Conservation (phyloP, 352 stramenopile genomes). For the Phytophthora quininea region DNA sequence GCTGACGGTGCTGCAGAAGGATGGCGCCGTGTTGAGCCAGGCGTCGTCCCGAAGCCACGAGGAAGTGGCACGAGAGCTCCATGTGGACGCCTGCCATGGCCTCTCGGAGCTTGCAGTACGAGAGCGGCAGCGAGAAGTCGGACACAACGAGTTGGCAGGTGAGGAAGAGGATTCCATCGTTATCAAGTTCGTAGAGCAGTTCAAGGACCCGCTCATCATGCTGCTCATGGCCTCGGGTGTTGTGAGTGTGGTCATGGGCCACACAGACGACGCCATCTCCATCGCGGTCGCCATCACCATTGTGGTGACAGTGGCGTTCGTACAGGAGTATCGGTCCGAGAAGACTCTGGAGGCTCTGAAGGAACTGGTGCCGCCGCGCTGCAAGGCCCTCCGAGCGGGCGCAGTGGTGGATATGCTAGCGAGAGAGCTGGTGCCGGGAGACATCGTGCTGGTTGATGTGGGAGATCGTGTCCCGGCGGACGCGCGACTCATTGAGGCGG, state of each 20-base stretch:
- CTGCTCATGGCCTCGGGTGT: constrained; percentile 93
- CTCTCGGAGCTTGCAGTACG: constrained; percentile 59
- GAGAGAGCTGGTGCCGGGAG: constrained; percentile 81
- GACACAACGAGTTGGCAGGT: constrained; percentile 70
- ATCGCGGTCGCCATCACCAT: constrained; percentile 96
- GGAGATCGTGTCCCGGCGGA: constrained; percentile 94
- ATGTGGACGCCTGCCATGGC: constrained; percentile 68
- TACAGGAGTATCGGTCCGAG: constrained; percentile 89
- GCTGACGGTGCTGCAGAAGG: constrained; percentile 20
- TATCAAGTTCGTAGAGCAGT: constrained; percentile 92
- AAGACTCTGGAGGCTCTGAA: constrained; percentile 88
- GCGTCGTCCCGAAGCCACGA: constrained; percentile 55
- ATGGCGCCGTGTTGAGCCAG: constrained; percentile 34
- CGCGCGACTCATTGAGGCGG: constrained; percentile 89
- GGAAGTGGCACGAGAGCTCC: constrained; percentile 67
- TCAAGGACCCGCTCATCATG: constrained; percentile 97
- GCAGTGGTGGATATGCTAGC: constrained; percentile 66
- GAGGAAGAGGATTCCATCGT: constrained; percentile 89
- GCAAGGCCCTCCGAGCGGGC: constrained; percentile 68
- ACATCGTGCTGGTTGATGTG: constrained; percentile 90
- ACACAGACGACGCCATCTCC: constrained; percentile 95
- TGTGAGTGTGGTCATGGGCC: constrained; percentile 92
- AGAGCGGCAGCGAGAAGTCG: constrained; percentile 72
- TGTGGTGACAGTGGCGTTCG: constrained; percentile 96
- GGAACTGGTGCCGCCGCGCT: constrained; percentile 78